Evolutionary conservation across 2,329 filamentous ascomycete genomes (phyloP), one percentile per base, ranked within the genome.

Genomic region (Neurospora crassa): DNA sequence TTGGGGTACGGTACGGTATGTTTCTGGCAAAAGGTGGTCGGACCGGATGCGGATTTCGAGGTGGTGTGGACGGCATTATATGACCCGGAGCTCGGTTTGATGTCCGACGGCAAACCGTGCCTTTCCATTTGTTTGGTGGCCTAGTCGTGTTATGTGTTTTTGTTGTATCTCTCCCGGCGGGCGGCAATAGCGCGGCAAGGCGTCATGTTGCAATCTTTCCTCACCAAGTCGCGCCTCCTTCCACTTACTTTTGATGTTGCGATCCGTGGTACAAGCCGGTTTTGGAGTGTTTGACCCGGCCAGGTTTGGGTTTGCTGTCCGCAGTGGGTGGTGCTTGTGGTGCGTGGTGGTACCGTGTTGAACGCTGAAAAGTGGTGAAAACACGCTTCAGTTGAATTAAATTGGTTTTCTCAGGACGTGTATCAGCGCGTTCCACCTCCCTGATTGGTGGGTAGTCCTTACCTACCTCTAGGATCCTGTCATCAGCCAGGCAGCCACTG

Each of bases 381-480:
- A 80, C 79, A 81, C 78, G 80, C 79, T 80, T 37, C 34, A 37
- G 34, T 37, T 79, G 77, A 77, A 16, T 40, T 79, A 79, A 74
- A 81, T 80, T 80, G 79, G 75, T 40, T 78, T 79, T 77, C 71
- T 70, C 68, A 77, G 76, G 78, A 77, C 78, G 80, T 81, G 79
- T 79, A 79, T 76, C 74, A 80, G 73, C 79, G 79, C 80, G 80
- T 81, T 75, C 72, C 72, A 70, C 71, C 67, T 68, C 73, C 67
- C 72, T 81, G 78, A 81, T 82, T 82, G 80, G 80, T 74, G 73
- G 71, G 47, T 67, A 43, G 18, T 69, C 70, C 75, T 74, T 75
- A 37, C 29, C 29, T 75, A 37, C 29, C 29, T 29, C 29, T 29
- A 29, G 29, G 29, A 4, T 29, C 29, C 29, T 29, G 29, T 29